Conservation (phyloP, 1,284 basidiomycete species). For the Testicularia cyperi region DNA sequence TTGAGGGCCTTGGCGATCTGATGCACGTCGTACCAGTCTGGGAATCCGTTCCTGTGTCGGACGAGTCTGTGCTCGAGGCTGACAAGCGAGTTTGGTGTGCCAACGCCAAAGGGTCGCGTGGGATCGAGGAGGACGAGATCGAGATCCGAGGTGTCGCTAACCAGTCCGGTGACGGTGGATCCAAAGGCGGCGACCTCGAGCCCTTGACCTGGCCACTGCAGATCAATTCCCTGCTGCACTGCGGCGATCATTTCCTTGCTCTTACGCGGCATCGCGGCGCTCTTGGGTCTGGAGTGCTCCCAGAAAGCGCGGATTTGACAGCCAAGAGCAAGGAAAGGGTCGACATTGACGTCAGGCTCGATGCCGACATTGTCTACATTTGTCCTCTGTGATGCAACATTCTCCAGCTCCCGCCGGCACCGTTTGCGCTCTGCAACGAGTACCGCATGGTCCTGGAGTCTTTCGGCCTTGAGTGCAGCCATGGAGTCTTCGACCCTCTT, state of each 20-base stretch:
- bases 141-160: slow-evolving; percentile 38
- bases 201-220: slow-evolving; percentile 26
- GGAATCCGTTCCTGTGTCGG: slow-evolving; percentile 15
- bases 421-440: slow-evolving; percentile 7
- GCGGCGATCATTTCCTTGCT: slow-evolving; percentile 23
- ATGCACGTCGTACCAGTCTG: slow-evolving; percentile 34
- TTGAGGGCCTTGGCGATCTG: slow-evolving; percentile 22
- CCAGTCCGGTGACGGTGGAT: slow-evolving; percentile 46
- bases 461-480: slow-evolving; percentile 13
- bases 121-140: slow-evolving; percentile 50
- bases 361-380: not conserved
- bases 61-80: not conserved
- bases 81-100: slow-evolving; percentile 21
- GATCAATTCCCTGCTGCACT: slow-evolving; percentile 31
- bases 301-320: slow-evolving; percentile 31
- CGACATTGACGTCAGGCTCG: slow-evolving; percentile 5
- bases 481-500: slow-evolving; percentile 17
- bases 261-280: slow-evolving; percentile 3
- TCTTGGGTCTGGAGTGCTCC: slow-evolving; percentile 20
- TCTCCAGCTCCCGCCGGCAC: slow-evolving; percentile 22
- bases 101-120: slow-evolving; percentile 32
- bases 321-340: slow-evolving; percentile 15
- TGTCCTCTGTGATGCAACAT: slow-evolving; percentile 4
- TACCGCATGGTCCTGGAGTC: slow-evolving; percentile 5
- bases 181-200: slow-evolving; percentile 46